These are phyloP conservation scores for Aspergillus amoenus DNA, from an alignment of 2,329 filamentous ascomycete genomes.

Conservation along the genomic window DNA sequence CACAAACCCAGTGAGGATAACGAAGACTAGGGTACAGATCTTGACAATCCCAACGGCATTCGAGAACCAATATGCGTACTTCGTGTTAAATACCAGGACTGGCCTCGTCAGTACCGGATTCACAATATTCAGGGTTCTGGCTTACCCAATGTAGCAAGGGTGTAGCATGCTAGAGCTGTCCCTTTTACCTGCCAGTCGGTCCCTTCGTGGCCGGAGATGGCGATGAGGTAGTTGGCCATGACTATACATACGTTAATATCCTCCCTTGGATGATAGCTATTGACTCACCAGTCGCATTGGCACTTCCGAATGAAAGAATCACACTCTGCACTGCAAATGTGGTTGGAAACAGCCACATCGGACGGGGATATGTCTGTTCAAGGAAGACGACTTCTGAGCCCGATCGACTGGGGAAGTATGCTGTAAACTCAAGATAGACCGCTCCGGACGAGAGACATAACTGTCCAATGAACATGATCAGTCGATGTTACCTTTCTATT, in stretches of 20 bases:
- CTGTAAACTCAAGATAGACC: constrained; percentile 63
- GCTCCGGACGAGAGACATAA: neutral
- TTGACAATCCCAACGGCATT: constrained; percentile 62
- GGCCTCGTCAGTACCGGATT: neutral
- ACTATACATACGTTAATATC: constrained; percentile 31
- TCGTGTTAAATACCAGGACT: constrained; percentile 55
- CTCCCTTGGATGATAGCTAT: neutral
- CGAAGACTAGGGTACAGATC: constrained; percentile 61
- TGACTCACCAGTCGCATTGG: constrained; percentile 54
- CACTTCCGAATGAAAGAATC: constrained; percentile 63
- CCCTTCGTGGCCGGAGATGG: constrained; percentile 51
- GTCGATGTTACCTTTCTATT: constrained; percentile 26
- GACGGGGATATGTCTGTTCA: constrained; percentile 65
- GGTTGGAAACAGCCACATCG: constrained; percentile 63
- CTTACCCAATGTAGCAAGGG: constrained; percentile 56
- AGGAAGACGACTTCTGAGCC: constrained; percentile 67
- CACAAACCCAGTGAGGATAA: constrained; percentile 61
- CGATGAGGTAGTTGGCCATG: constrained; percentile 62
- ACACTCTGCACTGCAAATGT: constrained; percentile 65
- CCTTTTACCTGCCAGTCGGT: constrained; percentile 65
- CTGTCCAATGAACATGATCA: constrained; percentile 47
- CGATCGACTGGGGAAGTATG: constrained; percentile 66
- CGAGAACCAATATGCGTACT: constrained; percentile 55
- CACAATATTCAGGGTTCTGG: no score
- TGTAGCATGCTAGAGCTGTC: constrained; percentile 64